Percentiles rank a stretch among this genome's conserved stretches.
Evolutionary conservation across 129 eudicot genomes (phyloP).

Genomic region (Centrapalus pauciflorus): DNA sequence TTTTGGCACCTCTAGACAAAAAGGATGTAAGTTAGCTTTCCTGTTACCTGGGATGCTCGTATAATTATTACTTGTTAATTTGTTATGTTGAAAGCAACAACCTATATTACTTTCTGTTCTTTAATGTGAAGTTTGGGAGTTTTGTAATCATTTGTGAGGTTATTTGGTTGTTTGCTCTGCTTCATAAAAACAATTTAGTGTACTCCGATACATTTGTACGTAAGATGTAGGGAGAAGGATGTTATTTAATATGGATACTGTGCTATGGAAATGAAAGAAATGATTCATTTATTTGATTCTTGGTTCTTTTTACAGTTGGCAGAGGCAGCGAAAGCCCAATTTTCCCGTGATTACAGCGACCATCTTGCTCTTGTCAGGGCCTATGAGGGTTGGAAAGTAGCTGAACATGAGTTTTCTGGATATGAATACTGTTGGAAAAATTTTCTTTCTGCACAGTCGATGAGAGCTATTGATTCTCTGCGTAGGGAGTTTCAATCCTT

Average conservation of each 20-base stretch:
- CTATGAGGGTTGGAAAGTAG: constrained; percentile 65
- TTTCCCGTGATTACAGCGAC: constrained; percentile 55
- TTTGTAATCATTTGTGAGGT: background rate
- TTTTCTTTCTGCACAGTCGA: constrained; percentile 64
- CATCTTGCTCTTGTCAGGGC: constrained; percentile 89
- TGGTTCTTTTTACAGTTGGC: constrained; percentile 45
- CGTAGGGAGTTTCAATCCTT: constrained; percentile 51
- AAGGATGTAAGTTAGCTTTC: constrained; percentile 64
- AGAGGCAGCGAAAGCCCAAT: constrained; percentile 76
- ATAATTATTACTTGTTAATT: background rate
- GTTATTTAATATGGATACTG: background rate
- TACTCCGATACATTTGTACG: no score
- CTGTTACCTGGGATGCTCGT: background rate
- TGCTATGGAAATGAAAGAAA: background rate
- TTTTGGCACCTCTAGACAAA: constrained; percentile 87
- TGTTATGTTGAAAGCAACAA: background rate
- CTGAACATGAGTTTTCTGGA: constrained; percentile 54
- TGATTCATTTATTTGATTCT: constrained; percentile 1
- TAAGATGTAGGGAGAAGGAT: background rate
- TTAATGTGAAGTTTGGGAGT: background rate
- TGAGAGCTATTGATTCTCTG: constrained; percentile 75
- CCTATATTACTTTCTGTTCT: background rate
- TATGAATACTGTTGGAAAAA: constrained; percentile 84
- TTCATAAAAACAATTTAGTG: background rate
- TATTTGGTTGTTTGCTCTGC: background rate